These are phyloP conservation scores for Botrytis byssoidea DNA, from an alignment of 2,329 filamentous ascomycete species.

Conservation along the genomic window DNA sequence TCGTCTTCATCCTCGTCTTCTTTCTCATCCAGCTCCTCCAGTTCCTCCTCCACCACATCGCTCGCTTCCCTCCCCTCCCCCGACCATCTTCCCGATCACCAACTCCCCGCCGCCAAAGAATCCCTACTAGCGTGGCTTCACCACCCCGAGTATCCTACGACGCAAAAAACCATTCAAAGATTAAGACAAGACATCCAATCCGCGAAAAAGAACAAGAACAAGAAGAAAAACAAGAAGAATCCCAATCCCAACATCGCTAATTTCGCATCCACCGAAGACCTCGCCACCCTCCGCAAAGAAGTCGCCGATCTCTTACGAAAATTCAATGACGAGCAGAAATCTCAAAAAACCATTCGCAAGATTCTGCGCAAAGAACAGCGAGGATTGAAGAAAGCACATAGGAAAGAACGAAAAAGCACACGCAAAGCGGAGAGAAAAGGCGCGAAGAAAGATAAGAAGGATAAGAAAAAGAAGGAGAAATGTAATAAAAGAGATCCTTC, in stretches of 20 bases:
- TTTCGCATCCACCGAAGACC: constrained; percentile 33
- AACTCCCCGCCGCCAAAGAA: constrained; percentile 48
- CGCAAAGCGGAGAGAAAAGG: constrained; percentile 18
- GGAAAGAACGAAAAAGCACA: not conserved
- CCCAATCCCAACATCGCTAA: not conserved
- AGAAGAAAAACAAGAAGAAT: constrained; percentile 29
- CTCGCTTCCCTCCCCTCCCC: constrained; percentile 55
- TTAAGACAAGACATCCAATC: constrained; percentile 47
- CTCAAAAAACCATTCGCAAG: constrained; percentile 34
- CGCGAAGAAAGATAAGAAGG: constrained; percentile 32
- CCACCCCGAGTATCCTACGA: constrained; percentile 50
- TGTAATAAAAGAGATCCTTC: not conserved
- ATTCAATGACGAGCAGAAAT: constrained; percentile 46
- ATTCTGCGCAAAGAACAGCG: constrained; percentile 27
- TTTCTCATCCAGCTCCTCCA: constrained; percentile 41
- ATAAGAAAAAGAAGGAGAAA: constrained; percentile 33
- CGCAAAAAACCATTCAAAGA: constrained; percentile 45
- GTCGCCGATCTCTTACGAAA: constrained; percentile 47
- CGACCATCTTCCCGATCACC: constrained; percentile 49
- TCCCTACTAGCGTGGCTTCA: constrained; percentile 51
- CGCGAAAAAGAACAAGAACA: constrained; percentile 34
- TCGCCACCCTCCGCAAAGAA: constrained; percentile 45
- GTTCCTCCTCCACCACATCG: constrained; percentile 38
- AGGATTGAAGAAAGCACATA: not conserved
- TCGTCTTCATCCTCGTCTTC: constrained; percentile 30